These are phyloP conservation scores for Microsporum audouinii DNA, from an alignment of 2,329 filamentous ascomycete species.

Conservation along the genomic window DNA sequence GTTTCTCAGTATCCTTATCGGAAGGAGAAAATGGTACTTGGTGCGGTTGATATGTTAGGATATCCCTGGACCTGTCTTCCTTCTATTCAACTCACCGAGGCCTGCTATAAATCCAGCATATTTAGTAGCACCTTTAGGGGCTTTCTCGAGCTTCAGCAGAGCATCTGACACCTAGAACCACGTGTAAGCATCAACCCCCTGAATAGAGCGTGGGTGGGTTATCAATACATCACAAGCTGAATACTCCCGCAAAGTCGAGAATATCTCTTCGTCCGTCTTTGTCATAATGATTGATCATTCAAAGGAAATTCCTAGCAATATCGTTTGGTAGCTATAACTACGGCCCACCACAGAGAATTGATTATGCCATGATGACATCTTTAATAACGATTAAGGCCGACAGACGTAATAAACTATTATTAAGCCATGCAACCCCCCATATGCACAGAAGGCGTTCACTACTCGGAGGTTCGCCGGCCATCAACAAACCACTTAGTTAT, in stretches of 20 bases:
- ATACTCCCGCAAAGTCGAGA: slow-evolving; percentile 25
- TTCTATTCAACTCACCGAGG: slow-evolving; percentile 36
- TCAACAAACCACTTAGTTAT: too few relatives aligned
- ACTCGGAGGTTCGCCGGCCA: too few relatives aligned
- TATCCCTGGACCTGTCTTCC: neutral
- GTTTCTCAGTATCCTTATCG: slow-evolving; percentile 19
- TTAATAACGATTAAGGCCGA: neutral
- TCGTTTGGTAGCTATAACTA: too few relatives aligned
- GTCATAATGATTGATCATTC: neutral
- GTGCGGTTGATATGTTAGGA: neutral
- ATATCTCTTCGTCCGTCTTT: slow-evolving; percentile 18
- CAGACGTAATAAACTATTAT: neutral
- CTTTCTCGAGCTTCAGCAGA: slow-evolving; percentile 52
- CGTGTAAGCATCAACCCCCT: neutral
- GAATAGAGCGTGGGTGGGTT: neutral
- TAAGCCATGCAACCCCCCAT: neutral
- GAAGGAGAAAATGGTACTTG: slow-evolving; percentile 28
- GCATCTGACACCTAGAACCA: slow-evolving; percentile 54
- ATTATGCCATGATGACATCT: too few relatives aligned
- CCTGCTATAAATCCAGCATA: slow-evolving; percentile 58
- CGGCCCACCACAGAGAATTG: too few relatives aligned
- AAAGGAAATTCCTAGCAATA: neutral
- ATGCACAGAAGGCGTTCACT: too few relatives aligned
- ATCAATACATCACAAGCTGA: slow-evolving; percentile 34
- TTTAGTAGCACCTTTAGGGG: slow-evolving; percentile 35